Evolutionary conservation across 495 filamentous ascomycete species (phyloP), one percentile per base, ranked within the genome.

Genomic region (Penicillium nucicola): DNA sequence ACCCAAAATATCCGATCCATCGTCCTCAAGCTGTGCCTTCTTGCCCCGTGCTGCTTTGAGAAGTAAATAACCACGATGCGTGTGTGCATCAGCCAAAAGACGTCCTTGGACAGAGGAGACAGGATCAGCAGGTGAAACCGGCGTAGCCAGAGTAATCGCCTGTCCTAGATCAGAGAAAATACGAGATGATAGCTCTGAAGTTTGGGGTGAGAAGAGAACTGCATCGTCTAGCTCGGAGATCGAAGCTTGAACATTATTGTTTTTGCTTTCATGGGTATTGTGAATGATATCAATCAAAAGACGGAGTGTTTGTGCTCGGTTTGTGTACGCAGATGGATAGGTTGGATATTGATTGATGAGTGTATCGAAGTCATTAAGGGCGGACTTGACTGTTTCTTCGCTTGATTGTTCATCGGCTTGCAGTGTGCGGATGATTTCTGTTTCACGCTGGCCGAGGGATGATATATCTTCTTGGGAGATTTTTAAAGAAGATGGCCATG

Each of bases 251-350:
- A 13, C 34, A 25, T 4, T 23, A 19, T n/a, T 9, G 15, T 14
- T 18, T 56, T 14, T 54, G 25, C 25, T 28, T 28, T 28, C 25
- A 8, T 6, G 25, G 25, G 5, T 39, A 22, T 50, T 55, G 43
- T 50, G 23, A 11, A 45, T 37, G 5, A 54, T 13, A 17, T 72
- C 63, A 14, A 67, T 59, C 1, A 75, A 64, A 48, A 87, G 69
- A 5, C 90, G 77, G 0, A 82, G 55, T 12, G 83, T 78, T 55
- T 93, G 89, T 4, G 88, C 89, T 36, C 87, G 77, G 62, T 96
- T 95, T 52, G 86, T 86, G 52, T 83, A 81, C 0, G 82, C 86
- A 38, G 84, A 84, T 2, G 89, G 87, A 57, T 93, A 95, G 6
- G 67, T 68, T 2, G 86, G 88, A 42, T 85, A 58, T 14, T 78